These are phyloP conservation scores for Aegilops umbellulata DNA, from an alignment of 176 grass and related monocot species.

Conservation along the genomic window DNA sequence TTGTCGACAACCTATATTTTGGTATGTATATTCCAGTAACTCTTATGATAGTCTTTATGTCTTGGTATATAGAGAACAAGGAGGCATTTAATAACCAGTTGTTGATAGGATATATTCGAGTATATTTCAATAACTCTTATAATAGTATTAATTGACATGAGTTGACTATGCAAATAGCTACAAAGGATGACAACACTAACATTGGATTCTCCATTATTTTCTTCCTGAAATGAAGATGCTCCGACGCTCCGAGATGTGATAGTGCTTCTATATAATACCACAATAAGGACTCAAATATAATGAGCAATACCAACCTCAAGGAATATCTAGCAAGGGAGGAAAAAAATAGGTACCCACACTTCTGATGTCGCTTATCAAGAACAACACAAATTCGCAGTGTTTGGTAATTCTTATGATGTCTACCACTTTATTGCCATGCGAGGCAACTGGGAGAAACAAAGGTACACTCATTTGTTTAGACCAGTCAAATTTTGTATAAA, in stretches of 20 bases:
- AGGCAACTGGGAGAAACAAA: background rate
- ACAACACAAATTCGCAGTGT: background rate
- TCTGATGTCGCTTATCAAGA: background rate
- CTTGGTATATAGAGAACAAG: too few relatives aligned
- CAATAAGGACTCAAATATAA: background rate
- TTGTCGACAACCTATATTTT: background rate
- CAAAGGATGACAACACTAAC: background rate
- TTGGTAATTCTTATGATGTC: background rate
- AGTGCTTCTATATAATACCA: background rate
- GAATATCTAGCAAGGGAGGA: background rate
- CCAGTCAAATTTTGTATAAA: background rate
- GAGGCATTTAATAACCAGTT: too few relatives aligned
- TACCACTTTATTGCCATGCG: background rate
- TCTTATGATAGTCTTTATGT: too few relatives aligned
- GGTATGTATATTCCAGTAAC: background rate
- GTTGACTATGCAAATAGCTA: background rate
- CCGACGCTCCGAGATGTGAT: background rate
- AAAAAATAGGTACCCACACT: background rate
- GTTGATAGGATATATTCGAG: background rate
- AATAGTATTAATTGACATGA: background rate
- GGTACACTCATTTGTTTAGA: background rate
- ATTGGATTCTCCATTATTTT: background rate
- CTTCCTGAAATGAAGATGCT: background rate
- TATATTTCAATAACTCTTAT: too few relatives aligned
- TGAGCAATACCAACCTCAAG: background rate